Base-by-base conservation (phyloP, 2,329 filamentous ascomycete species). In the Ascochyta viciae-villosae region DNA sequence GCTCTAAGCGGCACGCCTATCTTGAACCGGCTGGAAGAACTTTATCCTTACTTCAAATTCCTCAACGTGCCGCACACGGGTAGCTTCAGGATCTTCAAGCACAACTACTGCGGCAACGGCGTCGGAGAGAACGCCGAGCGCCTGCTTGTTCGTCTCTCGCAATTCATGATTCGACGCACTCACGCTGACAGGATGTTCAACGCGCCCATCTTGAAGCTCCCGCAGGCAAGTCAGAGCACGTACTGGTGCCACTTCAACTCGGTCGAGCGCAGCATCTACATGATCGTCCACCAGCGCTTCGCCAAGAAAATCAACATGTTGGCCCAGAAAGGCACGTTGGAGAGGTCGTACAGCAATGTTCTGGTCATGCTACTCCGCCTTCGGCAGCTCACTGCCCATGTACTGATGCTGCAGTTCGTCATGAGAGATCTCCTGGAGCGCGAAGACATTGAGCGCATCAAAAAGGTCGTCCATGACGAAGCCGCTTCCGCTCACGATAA, bases 141-240 rank as follows among this genome's bases (percentile, higher is more conserved):
- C 3, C 68, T 81, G 0, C 61, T 74, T 2, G 67, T 72, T 1
- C 74, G 77, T 5, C 67, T 81, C 0, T 64, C 68, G 1, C 76
- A 73, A 54, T 79, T 84, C 49, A 83, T 87, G 80, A 77, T 84
- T 15, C 77, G 85, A 5, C 77, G 84, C 6, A 86, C 84, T 0
- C 83, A 87, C 67, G 70, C 72, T 1, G 82, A 85, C 35, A 51
- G 61, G 9, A 74, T 87, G 15, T 83, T 87, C 57, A 77, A 79
- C 1, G 73, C 78, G 0, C 81, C 83, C 0, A 81, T 88, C 1
- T 66, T 87, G 15, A 81, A 79, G 8, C 74, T 88, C 0, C 85
- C 85, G 0, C 69, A 72, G 13, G 80, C 85, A 0, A 72, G 72
- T 7, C 76, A 83, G 47, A 66, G 64, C 2, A 78, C 78, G 0